Conservation (phyloP, 176 grass and related monocot genomes). For the sorghum (Sorghum bicolor) region Sorghum_bicolor_NCBIv3 NC_012874.2:6859001-6859500, state of each 20-base stretch:
- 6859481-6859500: not conserved
- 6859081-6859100: constrained; percentile 57
- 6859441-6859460: not conserved
- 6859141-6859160: constrained; percentile 41
- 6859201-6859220: not conserved
- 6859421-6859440: not conserved
- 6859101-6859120: constrained; percentile 46
- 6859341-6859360: constrained; percentile 79
- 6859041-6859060: constrained; percentile 68
- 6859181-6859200: constrained; percentile 6
- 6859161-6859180: constrained; percentile 2
- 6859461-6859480: not conserved
- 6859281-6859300: constrained; percentile 94
- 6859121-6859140: constrained; percentile 70
- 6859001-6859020: constrained; percentile 65
- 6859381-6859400: not conserved
- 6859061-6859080: constrained; percentile 81
- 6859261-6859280: constrained; percentile 37
- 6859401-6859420: not conserved
- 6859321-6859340: constrained; percentile 80
- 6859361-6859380: constrained; percentile 9
- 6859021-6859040: constrained; percentile 52
- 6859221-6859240: not conserved
- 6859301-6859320: constrained; percentile 69
- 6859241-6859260: not conserved